Percentiles rank a stretch among this genome's conserved stretches.
Conservation (phyloP, 164 flowering plant genomes). For the Vitis labrusca region DNA sequence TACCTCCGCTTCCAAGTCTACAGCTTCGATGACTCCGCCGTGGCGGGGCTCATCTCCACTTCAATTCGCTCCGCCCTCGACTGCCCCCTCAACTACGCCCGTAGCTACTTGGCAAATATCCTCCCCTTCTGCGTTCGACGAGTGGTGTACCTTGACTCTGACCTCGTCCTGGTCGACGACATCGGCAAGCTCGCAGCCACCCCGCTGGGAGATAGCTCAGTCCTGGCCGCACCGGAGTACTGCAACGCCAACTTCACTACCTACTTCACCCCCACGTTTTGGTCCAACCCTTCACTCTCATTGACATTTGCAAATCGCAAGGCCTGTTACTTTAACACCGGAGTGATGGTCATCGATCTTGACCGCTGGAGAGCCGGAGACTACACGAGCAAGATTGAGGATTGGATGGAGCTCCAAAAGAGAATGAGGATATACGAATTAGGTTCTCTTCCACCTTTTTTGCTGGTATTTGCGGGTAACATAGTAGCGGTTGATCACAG, state of each 20-base stretch:
- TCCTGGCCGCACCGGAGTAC: conserved; percentile 83
- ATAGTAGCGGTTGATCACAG: conserved; percentile 78
- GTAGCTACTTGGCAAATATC: conserved; percentile 66
- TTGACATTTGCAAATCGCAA: conserved; percentile 51
- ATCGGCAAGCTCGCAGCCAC: conserved; percentile 65
- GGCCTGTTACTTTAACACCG: conserved; percentile 86
- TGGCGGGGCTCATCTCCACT: conserved; percentile 70
- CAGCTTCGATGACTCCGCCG: conserved; percentile 44
- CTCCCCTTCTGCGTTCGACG: conserved; percentile 61
- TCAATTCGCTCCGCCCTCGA: conserved; percentile 81
- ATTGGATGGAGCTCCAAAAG: conserved; percentile 93
- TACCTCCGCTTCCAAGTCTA: conserved; percentile 56
- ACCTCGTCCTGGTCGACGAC: conserved; percentile 79
- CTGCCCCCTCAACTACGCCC: conserved; percentile 84
- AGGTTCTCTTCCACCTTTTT: conserved; percentile 83
- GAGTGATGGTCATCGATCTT: conserved; percentile 78
- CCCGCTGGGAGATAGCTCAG: conserved; percentile 37
- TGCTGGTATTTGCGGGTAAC: conserved; percentile 79
- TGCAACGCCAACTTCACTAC: conserved; percentile 83
- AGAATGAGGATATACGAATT: conserved; percentile 83
- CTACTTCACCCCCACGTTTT: conserved; percentile 75
- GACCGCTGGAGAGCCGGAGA: conserved; percentile 66
- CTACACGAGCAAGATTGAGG: conserved; percentile 56
- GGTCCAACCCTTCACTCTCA: conserved; percentile 72
- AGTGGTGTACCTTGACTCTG: conserved; percentile 85